Conservation (phyloP, 2,329 filamentous ascomycete genomes). For the Chaetomium olivaceum region DNA sequence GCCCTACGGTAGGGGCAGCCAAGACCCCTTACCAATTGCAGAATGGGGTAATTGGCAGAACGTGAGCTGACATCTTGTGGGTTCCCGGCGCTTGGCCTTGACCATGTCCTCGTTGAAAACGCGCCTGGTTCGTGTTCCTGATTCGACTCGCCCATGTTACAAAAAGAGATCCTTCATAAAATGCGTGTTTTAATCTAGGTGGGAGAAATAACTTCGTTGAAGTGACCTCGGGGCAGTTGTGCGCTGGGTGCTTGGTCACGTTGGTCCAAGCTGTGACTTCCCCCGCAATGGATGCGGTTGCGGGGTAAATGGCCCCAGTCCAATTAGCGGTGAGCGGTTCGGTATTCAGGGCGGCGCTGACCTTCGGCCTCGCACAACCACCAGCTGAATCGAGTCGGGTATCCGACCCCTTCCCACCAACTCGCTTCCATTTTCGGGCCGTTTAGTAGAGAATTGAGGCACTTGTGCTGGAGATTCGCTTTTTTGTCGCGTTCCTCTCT, state of each 20-base stretch:
- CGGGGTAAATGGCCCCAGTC: not conserved
- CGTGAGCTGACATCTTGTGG: not conserved
- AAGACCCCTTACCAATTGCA: not conserved
- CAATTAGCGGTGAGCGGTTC: slow-evolving; percentile 1
- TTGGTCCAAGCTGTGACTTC: not conserved
- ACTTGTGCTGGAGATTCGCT: not conserved
- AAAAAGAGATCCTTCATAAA: not conserved
- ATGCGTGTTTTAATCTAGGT: too few relatives aligned
- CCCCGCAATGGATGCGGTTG: not conserved
- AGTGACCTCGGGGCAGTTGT: not conserved
- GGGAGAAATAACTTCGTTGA: not conserved
- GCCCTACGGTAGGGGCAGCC: slow-evolving; percentile 17
- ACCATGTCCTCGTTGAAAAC: not conserved
- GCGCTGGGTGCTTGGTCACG: not conserved
- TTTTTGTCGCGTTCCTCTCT: not conserved
- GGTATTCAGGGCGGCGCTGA: not conserved
- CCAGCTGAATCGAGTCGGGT: not conserved
- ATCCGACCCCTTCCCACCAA: not conserved
- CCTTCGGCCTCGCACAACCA: not conserved
- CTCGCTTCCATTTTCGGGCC: not conserved
- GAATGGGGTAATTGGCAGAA: not conserved
- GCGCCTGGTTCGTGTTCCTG: not conserved
- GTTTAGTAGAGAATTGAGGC: not conserved
- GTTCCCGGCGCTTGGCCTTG: not conserved
- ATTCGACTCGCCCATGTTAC: not conserved